Evolutionary conservation across 2,329 filamentous ascomycete genomes (phyloP).

Genomic region (Phialocephala subalpina): DNA sequence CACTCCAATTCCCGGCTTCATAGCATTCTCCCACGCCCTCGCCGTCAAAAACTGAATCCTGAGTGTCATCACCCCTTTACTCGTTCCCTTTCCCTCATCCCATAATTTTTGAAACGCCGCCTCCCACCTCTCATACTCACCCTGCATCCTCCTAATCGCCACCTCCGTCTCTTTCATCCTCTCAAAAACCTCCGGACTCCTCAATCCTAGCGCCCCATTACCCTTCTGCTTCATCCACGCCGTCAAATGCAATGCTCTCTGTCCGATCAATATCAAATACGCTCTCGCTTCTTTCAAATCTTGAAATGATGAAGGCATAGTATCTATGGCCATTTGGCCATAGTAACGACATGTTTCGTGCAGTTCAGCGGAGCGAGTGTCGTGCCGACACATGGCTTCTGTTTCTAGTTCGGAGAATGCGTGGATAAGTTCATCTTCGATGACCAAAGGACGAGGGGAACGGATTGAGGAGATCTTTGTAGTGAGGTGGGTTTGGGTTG

Average conservation of each 20-base stretch:
- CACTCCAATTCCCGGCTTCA: neutral
- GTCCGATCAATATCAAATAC: neutral
- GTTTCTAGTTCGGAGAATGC: slow-evolving; percentile 68
- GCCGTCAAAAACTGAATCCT: slow-evolving; percentile 1
- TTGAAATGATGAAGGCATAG: slow-evolving; percentile 4
- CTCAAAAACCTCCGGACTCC: neutral
- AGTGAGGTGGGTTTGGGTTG: neutral
- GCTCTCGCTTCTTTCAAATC: slow-evolving; percentile 8
- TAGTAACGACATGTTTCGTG: neutral
- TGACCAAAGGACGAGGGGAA: slow-evolving; percentile 13
- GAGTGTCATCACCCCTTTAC: neutral
- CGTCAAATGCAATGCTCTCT: slow-evolving; percentile 3
- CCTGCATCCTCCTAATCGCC: neutral
- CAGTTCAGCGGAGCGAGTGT: neutral
- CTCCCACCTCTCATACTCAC: neutral
- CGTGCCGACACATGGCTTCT: slow-evolving; percentile 53
- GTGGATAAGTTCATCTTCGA: slow-evolving; percentile 63
- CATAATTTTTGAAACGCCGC: neutral
- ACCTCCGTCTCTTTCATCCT: neutral
- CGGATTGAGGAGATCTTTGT: slow-evolving; percentile 7
- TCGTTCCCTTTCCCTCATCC: neutral
- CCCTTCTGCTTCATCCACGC: slow-evolving; percentile 5
- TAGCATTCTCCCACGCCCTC: neutral
- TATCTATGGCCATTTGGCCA: slow-evolving; percentile 5
- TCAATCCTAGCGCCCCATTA: neutral